These are phyloP conservation scores for Breynia disticha DNA, from an alignment of 441 rosid species.

Conservation along the genomic window DNA sequence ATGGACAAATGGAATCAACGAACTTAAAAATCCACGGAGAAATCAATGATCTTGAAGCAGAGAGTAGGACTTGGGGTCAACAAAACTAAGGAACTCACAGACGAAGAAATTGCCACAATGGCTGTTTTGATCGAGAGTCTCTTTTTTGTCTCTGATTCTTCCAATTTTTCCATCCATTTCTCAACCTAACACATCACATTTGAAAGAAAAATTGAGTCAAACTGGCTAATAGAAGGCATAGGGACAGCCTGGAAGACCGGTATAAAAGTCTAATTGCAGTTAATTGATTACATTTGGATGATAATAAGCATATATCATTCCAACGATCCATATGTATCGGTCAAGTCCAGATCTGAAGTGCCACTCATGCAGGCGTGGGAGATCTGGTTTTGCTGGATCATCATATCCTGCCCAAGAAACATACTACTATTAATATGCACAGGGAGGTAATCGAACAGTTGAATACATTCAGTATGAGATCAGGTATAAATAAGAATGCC, in stretches of 20 bases:
- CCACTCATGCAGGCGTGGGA: constrained; percentile 84
- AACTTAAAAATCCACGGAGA: constrained; percentile 1
- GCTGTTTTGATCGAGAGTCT: constrained; percentile 56
- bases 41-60: constrained; percentile 8
- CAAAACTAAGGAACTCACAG: constrained; percentile 43
- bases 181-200: constrained; percentile 50
- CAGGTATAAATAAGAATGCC: too few relatives aligned
- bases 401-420: constrained; percentile 55
- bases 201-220: constrained; percentile 4
- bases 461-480: background rate
- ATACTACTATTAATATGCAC: constrained; percentile 9
- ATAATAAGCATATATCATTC: constrained; percentile 95
- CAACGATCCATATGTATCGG: constrained; percentile 95
- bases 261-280: constrained; percentile 6
- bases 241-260: constrained; percentile 1
- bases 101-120: constrained; percentile 44
- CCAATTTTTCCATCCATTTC: constrained; percentile 98
- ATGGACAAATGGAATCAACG: constrained; percentile 9
- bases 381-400: constrained; percentile 90
- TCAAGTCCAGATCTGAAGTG: constrained; percentile 99
- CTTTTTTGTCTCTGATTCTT: constrained; percentile 78
- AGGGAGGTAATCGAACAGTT: constrained; percentile 1
- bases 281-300: constrained; percentile 69
- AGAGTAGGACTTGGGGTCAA: constrained; percentile 3
- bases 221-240: constrained; percentile 5